Conservation (phyloP, 345 rosid genomes). For the Psidium guajava region DNA sequence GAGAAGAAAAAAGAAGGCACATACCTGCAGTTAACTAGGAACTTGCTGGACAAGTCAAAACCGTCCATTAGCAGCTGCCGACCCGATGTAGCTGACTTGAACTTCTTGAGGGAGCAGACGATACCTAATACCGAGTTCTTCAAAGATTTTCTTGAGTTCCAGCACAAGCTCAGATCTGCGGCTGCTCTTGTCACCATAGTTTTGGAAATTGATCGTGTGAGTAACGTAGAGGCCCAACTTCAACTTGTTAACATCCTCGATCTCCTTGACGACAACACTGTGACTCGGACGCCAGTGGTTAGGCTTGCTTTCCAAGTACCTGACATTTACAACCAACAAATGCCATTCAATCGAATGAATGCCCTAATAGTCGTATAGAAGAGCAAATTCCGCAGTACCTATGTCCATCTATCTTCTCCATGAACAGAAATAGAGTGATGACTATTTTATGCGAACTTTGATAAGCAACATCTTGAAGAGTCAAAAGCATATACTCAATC, state of each 20-base stretch:
- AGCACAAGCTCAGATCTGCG: constrained; percentile 50
- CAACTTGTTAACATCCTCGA: constrained; percentile 65
- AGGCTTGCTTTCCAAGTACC: constrained; percentile 61
- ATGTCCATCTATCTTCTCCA: background rate
- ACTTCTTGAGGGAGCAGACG: constrained; percentile 59
- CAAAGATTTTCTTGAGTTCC: constrained; percentile 46
- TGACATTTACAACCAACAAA: constrained; percentile 1
- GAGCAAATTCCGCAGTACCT: background rate
- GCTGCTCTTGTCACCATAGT: constrained; percentile 33
- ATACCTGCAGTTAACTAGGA: background rate
- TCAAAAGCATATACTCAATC: background rate
- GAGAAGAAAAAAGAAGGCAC: background rate
- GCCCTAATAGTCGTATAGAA: background rate
- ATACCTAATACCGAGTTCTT: constrained; percentile 45
- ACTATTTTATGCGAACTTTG: background rate
- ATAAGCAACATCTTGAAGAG: background rate
- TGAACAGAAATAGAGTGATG: background rate
- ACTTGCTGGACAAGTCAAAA: background rate
- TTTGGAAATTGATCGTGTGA: constrained; percentile 69
- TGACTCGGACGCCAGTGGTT: constrained; percentile 49
- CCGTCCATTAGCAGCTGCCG: constrained; percentile 1
- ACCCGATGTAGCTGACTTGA: constrained; percentile 17
- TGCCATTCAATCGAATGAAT: background rate
- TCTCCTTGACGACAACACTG: constrained; percentile 46
- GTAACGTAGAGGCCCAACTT: constrained; percentile 44